phyloP scores from a whole-genome alignment of 2,329 filamentous ascomycete species.

The Emergomyces pasteurianus region DNA sequence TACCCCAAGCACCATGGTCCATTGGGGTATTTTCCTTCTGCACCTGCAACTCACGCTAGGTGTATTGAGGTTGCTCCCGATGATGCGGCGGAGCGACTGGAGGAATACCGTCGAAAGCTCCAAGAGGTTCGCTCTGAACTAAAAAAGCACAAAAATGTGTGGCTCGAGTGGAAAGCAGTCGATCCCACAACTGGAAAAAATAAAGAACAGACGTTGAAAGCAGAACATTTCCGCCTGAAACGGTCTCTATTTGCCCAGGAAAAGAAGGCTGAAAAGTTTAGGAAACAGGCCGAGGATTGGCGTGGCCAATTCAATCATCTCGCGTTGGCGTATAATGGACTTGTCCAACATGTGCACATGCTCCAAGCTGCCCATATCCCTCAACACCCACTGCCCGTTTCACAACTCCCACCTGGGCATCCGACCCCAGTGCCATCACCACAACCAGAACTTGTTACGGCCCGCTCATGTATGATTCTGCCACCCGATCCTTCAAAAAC shows the following conservation, averaged over 20 bases:
- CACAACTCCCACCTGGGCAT: background rate
- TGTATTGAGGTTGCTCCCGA: slow-evolving; percentile 17
- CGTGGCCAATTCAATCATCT: slow-evolving; percentile 13
- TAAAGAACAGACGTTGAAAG: slow-evolving; percentile 11
- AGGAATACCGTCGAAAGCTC: slow-evolving; percentile 14
- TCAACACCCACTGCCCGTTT: background rate
- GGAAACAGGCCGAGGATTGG: slow-evolving; percentile 19
- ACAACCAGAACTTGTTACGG: background rate
- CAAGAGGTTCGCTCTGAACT: slow-evolving; percentile 19
- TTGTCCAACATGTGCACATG: background rate
- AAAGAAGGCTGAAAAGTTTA: slow-evolving; percentile 16
- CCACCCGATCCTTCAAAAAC: slow-evolving; percentile 11
- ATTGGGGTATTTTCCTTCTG: slow-evolving; percentile 21
- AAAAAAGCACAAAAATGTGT: slow-evolving; percentile 17
- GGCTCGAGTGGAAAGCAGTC: slow-evolving; percentile 14
- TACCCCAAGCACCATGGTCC: slow-evolving; percentile 18
- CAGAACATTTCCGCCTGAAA: slow-evolving; percentile 8
- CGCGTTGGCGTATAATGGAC: slow-evolving; percentile 14
- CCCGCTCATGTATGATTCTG: slow-evolving; percentile 5
- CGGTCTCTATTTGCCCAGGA: slow-evolving; percentile 17
- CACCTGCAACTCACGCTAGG: slow-evolving; percentile 19
- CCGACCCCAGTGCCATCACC: background rate
- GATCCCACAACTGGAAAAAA: slow-evolving; percentile 21
- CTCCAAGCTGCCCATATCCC: background rate
- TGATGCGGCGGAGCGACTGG: slow-evolving; percentile 14